Percentiles rank a stretch among this genome's conserved stretches.
These are phyloP conservation scores for Anisogramma anomala DNA, from an alignment of 2,329 filamentous ascomycete species.

Conservation along the genomic window DNA sequence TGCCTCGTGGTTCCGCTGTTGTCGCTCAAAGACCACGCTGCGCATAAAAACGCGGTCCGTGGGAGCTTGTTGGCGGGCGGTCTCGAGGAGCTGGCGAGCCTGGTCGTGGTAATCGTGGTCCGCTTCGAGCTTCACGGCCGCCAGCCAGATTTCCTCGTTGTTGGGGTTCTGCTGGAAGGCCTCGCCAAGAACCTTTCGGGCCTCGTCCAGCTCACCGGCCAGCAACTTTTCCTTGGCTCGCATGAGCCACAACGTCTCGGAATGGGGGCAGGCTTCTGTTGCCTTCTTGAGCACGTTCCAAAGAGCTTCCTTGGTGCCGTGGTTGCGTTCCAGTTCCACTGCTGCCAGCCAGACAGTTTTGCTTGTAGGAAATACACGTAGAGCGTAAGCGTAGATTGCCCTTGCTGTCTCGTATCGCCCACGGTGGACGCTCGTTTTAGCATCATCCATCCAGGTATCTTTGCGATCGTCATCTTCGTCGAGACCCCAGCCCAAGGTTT, in stretches of 20 bases:
- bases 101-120: slow-evolving; percentile 75
- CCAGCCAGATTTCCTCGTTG: slow-evolving; percentile 96
- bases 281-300: slow-evolving; percentile 84
- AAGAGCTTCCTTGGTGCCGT: slow-evolving; percentile 72
- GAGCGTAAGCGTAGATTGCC: slow-evolving; percentile 83
- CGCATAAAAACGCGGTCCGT: slow-evolving; percentile 98
- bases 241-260: slow-evolving; percentile 89
- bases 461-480: slow-evolving; percentile 96
- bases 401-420: slow-evolving; percentile 82
- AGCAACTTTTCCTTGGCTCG: slow-evolving; percentile 92
- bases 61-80: slow-evolving; percentile 76
- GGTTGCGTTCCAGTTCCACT: slow-evolving; percentile 80
- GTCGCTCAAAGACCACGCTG: slow-evolving; percentile 83
- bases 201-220: slow-evolving; percentile 75
- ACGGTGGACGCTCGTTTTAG: slow-evolving; percentile 65
- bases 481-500: slow-evolving; percentile 84
- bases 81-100: slow-evolving; percentile 68
- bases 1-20: slow-evolving; percentile 64
- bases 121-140: slow-evolving; percentile 90
- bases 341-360: slow-evolving; percentile 83
- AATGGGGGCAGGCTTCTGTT: slow-evolving; percentile 83
- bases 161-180: slow-evolving; percentile 93
- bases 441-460: slow-evolving; percentile 92
- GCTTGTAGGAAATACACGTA: slow-evolving; percentile 81
- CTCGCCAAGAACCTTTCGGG: slow-evolving; percentile 70